Conservation (phyloP, 768 basidiomycete species). For the Cantharellus cinnabarinus region DNA sequence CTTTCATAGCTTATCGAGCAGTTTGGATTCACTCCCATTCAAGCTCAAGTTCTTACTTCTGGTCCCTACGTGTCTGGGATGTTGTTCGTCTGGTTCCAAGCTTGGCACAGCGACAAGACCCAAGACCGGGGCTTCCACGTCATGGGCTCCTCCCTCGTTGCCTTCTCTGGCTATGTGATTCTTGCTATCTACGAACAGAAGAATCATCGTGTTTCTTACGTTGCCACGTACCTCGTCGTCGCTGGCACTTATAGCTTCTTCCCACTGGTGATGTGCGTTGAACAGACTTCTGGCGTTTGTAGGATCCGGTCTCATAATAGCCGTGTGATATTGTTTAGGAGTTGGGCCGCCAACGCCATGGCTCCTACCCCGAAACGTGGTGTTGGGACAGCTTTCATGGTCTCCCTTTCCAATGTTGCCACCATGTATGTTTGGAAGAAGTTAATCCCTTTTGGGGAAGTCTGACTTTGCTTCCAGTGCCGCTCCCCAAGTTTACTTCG, state of each 20-base stretch:
- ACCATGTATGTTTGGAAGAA: constrained; percentile 25
- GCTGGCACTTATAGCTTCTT: constrained; percentile 35
- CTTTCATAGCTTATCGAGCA: not conserved
- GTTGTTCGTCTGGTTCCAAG: constrained; percentile 7
- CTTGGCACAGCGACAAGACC: constrained; percentile 34
- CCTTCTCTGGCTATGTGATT: constrained; percentile 34
- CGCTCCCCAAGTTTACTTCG: constrained; percentile 37
- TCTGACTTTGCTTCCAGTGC: constrained; percentile 18
- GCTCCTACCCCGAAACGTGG: constrained; percentile 40
- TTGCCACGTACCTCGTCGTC: constrained; percentile 35
- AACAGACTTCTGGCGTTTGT: not conserved
- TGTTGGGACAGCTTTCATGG: constrained; percentile 39
- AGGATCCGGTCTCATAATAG: too few relatives aligned
- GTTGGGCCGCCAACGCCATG: constrained; percentile 39
- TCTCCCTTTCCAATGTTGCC: constrained; percentile 36
- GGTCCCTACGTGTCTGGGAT: not conserved
- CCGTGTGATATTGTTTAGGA: constrained; percentile 17
- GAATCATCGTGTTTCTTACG: constrained; percentile 34
- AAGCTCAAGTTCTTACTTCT: not conserved
- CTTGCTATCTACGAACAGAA: constrained; percentile 31
- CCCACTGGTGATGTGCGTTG: constrained; percentile 35
- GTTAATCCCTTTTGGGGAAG: not conserved
- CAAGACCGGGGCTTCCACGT: constrained; percentile 35
- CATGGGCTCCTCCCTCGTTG: constrained; percentile 27
- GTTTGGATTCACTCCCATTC: not conserved